Percentiles rank a stretch among this genome's conserved stretches.
These are phyloP conservation scores for Dictyostelium firmibasis DNA, from an alignment of 78 protist genomes.

Conservation along the genomic window DNA sequence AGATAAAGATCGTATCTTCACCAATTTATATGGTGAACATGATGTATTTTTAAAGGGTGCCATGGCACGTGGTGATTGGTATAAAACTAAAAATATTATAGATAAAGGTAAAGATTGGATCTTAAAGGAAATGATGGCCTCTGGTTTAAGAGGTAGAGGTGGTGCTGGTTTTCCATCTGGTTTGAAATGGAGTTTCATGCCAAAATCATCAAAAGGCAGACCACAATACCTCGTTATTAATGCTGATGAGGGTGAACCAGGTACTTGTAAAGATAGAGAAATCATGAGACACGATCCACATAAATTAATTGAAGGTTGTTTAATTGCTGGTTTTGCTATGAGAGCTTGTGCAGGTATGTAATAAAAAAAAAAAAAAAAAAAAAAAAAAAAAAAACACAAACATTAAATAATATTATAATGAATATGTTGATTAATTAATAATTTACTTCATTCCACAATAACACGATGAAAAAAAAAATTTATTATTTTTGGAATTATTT, in stretches of 20 bases:
- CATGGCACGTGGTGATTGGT: constrained; percentile 96
- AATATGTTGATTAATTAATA: too few species aligned
- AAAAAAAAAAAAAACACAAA: too few species aligned
- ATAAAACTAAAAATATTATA: constrained; percentile 93
- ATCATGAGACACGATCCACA: constrained; percentile 99
- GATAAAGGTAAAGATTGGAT: constrained; percentile 91
- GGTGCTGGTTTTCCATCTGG: constrained; percentile 98
- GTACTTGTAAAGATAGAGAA: constrained; percentile 99
- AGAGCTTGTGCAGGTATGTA: constrained; percentile 90
- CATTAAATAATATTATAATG: too few species aligned
- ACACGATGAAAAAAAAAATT: too few species aligned
- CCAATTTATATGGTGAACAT: constrained; percentile 96
- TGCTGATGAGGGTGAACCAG: constrained; percentile 99
- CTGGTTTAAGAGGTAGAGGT: constrained; percentile 89
- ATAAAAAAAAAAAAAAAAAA: neutral
- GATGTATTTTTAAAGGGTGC: constrained; percentile 92
- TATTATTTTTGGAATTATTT: too few species aligned
- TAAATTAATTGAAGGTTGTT: constrained; percentile 97
- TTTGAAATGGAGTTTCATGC: constrained; percentile 95
- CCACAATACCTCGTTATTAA: constrained; percentile 98
- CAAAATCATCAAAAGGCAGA: constrained; percentile 84
- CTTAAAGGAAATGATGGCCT: constrained; percentile 93
- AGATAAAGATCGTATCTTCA: constrained; percentile 97
- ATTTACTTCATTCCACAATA: too few species aligned
- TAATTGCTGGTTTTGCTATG: constrained; percentile 98